phyloP scores from a whole-genome alignment of 306 rosid species.

The Quercus parvula region DNA sequence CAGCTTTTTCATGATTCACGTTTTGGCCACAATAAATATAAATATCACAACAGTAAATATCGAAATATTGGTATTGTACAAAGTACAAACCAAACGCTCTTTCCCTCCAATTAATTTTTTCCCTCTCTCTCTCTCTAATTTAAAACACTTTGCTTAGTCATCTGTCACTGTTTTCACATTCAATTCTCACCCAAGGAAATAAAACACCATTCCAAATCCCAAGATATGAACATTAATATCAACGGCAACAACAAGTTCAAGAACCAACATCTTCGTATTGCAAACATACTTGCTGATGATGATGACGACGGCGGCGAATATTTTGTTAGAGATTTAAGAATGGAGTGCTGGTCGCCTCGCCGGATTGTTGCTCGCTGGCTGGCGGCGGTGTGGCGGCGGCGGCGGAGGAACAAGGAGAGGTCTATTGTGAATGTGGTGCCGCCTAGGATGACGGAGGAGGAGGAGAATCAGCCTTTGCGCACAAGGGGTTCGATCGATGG shows the following conservation, averaged over 20 bases:
- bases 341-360: constrained; percentile 57
- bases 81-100: no score
- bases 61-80: no score
- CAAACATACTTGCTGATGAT: constrained; percentile 49
- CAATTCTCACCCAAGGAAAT: neutral
- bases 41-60: neutral
- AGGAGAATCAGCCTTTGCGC: neutral
- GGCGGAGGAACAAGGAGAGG: constrained; percentile 19
- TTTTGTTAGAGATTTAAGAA: constrained; percentile 10
- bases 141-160: no score
- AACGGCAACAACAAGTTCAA: neutral
- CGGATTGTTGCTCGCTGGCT: constrained; percentile 48
- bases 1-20: neutral
- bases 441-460: constrained; percentile 15
- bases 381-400: constrained; percentile 29
- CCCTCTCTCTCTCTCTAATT: no score
- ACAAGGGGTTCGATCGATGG: constrained; percentile 23
- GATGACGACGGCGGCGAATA: constrained; percentile 23
- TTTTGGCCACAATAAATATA: neutral
- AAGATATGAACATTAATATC: neutral
- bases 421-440: constrained; percentile 6
- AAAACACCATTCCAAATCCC: neutral
- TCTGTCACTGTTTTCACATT: neutral
- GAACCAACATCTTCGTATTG: constrained; percentile 41
- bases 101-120: no score